Percentiles rank a stretch among this genome's conserved stretches.
Conservation (phyloP, 2,329 filamentous ascomycete genomes). For the Aspergillus transmontanensis region DNA sequence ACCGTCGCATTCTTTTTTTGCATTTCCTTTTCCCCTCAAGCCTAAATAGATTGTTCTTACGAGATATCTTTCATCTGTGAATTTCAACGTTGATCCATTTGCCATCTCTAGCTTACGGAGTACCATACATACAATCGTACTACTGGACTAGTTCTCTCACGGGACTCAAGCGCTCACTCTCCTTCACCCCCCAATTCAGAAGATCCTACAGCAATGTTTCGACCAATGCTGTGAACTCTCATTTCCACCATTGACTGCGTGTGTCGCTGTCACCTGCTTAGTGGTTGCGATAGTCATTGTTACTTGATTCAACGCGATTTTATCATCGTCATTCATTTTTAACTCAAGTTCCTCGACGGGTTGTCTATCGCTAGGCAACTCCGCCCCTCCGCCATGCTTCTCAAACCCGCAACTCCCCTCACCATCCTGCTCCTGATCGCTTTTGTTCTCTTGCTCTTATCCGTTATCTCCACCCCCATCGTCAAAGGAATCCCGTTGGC, state of each 20-base stretch:
- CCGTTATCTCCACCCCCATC: constrained; percentile 88
- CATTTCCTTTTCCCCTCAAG: background rate
- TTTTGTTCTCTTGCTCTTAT: constrained; percentile 81
- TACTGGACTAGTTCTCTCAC: background rate
- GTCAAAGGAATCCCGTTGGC: constrained; percentile 83
- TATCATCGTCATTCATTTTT: background rate
- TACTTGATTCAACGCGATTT: background rate
- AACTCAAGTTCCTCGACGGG: background rate
- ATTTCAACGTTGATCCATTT: background rate
- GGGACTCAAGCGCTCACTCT: background rate
- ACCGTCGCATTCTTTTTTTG: background rate
- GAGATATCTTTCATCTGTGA: constrained; percentile 6
- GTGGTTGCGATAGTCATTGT: background rate
- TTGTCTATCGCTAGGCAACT: constrained; percentile 4
- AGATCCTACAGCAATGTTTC: constrained; percentile 13
- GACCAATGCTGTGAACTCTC: constrained; percentile 14
- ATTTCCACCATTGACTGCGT: constrained; percentile 4
- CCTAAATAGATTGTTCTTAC: constrained; percentile 12
- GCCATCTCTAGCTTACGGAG: background rate
- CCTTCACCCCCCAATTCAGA: constrained; percentile 1
- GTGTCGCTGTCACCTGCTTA: constrained; percentile 11
- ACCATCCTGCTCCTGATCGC: constrained; percentile 81
- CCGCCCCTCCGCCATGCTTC: constrained; percentile 60
- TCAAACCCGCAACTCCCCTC: constrained; percentile 90
- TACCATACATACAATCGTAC: background rate